Evolutionary conservation across 2,329 filamentous ascomycete genomes (phyloP).

Genomic region (Aspergillus candidus): DNA sequence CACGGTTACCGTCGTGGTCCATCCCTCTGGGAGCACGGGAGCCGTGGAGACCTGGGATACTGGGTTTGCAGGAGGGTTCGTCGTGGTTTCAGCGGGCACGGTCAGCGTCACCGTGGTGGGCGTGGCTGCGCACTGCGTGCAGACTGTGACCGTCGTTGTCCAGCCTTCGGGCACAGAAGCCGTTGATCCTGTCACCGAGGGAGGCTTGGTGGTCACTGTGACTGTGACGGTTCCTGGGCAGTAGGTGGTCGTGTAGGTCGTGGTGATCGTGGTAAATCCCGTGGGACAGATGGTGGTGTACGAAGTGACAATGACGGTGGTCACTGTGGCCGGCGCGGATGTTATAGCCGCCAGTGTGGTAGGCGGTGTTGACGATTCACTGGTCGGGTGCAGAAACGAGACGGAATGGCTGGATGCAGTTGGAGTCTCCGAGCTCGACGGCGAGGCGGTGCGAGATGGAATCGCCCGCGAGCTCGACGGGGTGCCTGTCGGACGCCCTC

Average conservation of each 20-base stretch:
- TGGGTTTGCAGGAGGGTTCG: conserved; percentile 4
- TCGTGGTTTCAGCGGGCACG: conserved; percentile 17
- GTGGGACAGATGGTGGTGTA: conserved; percentile 40
- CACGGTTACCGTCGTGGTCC: conserved; percentile 6
- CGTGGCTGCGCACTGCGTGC: conserved; percentile 32
- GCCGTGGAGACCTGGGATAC: conserved; percentile 2
- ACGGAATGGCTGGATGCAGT: not conserved
- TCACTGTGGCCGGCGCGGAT: conserved; percentile 22
- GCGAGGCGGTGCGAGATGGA: not conserved
- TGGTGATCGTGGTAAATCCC: conserved; percentile 38
- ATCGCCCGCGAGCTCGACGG: not conserved
- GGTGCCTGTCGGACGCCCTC: not conserved
- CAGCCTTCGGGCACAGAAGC: conserved; percentile 23
- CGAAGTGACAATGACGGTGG: conserved; percentile 35
- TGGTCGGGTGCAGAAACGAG: not conserved
- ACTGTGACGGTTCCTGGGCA: conserved; percentile 28
- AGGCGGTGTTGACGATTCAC: conserved; percentile 5
- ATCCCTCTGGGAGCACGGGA: conserved; percentile 4
- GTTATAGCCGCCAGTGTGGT: conserved; percentile 13
- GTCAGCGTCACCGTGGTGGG: conserved; percentile 37
- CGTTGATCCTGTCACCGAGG: conserved; percentile 11
- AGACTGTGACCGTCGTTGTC: conserved; percentile 38
- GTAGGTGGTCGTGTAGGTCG: conserved; percentile 33
- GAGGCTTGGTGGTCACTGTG: conserved; percentile 20
- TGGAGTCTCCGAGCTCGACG: conserved; percentile 2